phyloP scores from a whole-genome alignment of 345 rosid genomes.

The Noccaea bulbosa region DNA sequence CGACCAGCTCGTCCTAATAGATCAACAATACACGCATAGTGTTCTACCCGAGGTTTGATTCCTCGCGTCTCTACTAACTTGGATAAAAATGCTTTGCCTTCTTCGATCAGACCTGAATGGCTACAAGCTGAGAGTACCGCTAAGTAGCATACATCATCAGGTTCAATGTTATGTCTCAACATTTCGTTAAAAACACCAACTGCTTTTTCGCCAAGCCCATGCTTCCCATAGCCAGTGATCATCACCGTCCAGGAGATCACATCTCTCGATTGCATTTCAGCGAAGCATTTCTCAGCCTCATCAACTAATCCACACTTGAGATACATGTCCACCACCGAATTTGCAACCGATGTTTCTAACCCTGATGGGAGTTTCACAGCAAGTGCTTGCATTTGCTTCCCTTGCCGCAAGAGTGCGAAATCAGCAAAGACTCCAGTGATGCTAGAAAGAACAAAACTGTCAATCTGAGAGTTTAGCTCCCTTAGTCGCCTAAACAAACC shows the following conservation, averaged over 20 bases:
- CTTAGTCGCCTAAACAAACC: slow-evolving; percentile 65
- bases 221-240: slow-evolving; percentile 93
- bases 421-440: slow-evolving; percentile 83
- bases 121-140: slow-evolving; percentile 85
- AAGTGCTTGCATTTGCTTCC: slow-evolving; percentile 83
- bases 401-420: slow-evolving; percentile 78
- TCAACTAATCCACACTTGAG: slow-evolving; percentile 78
- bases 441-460: slow-evolving; percentile 74
- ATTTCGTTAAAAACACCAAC: slow-evolving; percentile 56
- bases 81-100: slow-evolving; percentile 65
- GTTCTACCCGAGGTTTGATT: slow-evolving; percentile 68
- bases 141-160: slow-evolving; percentile 79
- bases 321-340: slow-evolving; percentile 85
- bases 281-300: slow-evolving; percentile 67
- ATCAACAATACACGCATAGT: slow-evolving; percentile 87
- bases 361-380: slow-evolving; percentile 67
- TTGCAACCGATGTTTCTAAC: slow-evolving; percentile 62
- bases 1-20: slow-evolving; percentile 80
- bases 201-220: slow-evolving; percentile 78
- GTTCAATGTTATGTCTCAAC: slow-evolving; percentile 56
- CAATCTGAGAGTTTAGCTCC: slow-evolving; percentile 47
- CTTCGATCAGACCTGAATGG: slow-evolving; percentile 78
- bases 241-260: slow-evolving; percentile 89
- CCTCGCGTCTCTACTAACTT: slow-evolving; percentile 48
- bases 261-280: slow-evolving; percentile 60